Conservation (phyloP, 805 yeast genomes). For the Pichia kluyveri region DNA sequence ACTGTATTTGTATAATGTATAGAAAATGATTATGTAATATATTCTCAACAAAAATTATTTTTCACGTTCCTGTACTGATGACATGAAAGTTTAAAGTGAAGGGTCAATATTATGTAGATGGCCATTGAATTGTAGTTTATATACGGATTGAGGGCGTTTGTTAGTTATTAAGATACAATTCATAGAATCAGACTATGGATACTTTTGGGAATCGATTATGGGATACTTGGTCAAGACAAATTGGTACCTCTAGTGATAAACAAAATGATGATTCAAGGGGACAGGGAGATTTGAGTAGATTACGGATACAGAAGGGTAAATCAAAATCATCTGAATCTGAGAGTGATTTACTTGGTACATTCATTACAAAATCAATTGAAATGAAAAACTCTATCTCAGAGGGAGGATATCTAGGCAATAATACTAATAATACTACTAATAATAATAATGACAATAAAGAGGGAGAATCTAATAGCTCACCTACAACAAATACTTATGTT, state of each 20-base stretch:
- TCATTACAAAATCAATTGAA: background rate
- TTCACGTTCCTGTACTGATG: too few relatives aligned
- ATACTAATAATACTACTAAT: background rate
- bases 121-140: too few relatives aligned
- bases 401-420: background rate
- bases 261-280: background rate
- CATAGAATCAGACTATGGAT: constrained; percentile 1
- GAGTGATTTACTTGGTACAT: too few relatives aligned
- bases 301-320: too few relatives aligned
- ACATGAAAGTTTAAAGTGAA: too few relatives aligned
- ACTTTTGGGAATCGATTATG: constrained; percentile 10
- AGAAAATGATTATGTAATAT: background rate
- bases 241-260: background rate
- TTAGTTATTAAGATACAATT: too few relatives aligned
- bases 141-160: too few relatives aligned
- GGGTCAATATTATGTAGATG: too few relatives aligned
- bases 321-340: too few relatives aligned
- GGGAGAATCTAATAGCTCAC: background rate
- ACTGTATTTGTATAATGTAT: constrained; percentile 8
- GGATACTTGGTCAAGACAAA: constrained; percentile 9
- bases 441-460: background rate
- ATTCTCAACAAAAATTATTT: background rate
- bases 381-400: background rate
- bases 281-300: background rate
- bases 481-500: constrained; percentile 27